A percentile compares a stretch with the other conserved stretches of the same genome.
Evolutionary conservation across 2,329 filamentous ascomycete genomes (phyloP).

Genomic region (Aureobasidium namibiae): DNA sequence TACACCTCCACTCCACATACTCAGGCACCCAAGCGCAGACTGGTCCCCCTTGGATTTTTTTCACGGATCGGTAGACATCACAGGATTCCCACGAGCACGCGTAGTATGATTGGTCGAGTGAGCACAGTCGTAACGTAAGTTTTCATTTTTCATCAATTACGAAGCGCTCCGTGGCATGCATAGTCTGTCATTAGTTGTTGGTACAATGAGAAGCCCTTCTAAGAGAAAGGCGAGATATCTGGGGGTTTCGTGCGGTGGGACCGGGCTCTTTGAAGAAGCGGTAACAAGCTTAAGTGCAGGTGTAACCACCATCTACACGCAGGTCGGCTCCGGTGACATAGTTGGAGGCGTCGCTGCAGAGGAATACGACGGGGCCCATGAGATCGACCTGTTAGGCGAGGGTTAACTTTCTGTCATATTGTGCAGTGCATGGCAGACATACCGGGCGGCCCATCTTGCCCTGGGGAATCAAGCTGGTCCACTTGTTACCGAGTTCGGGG

Average conservation of each 20-base stretch:
- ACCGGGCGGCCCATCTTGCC: conserved; percentile 82
- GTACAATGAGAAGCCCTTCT: background rate
- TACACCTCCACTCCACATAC: too few species aligned
- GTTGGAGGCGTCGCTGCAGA: conserved; percentile 68
- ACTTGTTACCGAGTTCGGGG: conserved; percentile 79
- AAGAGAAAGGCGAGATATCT: background rate
- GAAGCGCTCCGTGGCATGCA: conserved; percentile 6
- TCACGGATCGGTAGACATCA: too few species aligned
- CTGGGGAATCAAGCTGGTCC: conserved; percentile 85
- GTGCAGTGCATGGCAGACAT: background rate
- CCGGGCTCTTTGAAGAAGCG: background rate
- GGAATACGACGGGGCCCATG: conserved; percentile 85
- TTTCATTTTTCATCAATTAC: conserved; percentile 1
- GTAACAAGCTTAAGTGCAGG: conserved; percentile 24
- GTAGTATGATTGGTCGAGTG: background rate
- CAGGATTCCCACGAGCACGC: too few species aligned
- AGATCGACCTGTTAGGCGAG: conserved; percentile 52
- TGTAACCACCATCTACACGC: conserved; percentile 37
- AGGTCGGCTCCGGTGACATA: conserved; percentile 55
- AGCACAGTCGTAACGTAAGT: background rate
- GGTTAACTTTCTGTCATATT: conserved; percentile 22
- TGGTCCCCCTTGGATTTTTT: too few species aligned
- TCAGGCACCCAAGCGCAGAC: too few species aligned
- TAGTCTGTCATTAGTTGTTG: conserved; percentile 8
- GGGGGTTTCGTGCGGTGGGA: background rate